Evolutionary conservation across 495 filamentous ascomycete species (phyloP).

Genomic region (Bombardia bombarda): DNA sequence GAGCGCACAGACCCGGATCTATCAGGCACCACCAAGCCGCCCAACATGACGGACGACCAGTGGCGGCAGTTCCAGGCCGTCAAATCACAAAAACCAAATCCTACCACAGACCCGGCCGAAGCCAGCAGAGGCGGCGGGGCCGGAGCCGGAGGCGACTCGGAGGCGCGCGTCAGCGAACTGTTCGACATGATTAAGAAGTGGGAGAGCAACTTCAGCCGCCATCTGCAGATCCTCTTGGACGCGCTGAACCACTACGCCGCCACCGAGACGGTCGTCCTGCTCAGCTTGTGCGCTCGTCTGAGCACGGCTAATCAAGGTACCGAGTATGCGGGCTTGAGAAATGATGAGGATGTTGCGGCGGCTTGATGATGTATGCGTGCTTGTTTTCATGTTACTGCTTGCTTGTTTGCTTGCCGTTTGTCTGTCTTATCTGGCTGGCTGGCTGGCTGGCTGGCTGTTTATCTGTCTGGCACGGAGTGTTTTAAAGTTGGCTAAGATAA

Average conservation of each 20-base stretch:
- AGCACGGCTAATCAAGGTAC: constrained; percentile 67
- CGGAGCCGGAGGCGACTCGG: neutral
- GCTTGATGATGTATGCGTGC: neutral
- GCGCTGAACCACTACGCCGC: constrained; percentile 94
- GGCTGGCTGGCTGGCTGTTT: no score
- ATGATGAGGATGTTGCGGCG: constrained; percentile 31
- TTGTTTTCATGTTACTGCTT: neutral
- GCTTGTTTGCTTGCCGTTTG: no score
- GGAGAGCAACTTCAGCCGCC: constrained; percentile 83
- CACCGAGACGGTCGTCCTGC: constrained; percentile 89
- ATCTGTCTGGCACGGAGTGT: no score
- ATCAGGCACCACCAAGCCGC: constrained; percentile 40
- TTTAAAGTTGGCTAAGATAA: no score
- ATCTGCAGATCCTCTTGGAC: constrained; percentile 86
- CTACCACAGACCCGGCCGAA: neutral
- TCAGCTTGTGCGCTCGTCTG: constrained; percentile 74
- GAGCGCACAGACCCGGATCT: constrained; percentile 70
- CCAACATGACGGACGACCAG: constrained; percentile 45
- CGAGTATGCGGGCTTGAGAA: constrained; percentile 41
- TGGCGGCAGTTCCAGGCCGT: constrained; percentile 40
- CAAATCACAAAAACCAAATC: constrained; percentile 23
- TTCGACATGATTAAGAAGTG: constrained; percentile 79
- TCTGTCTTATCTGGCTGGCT: no score
- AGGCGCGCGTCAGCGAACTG: constrained; percentile 60
- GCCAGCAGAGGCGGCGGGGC: neutral